Base-by-base conservation (phyloP, 306 rosid species). In the Quercus suber region DNA sequence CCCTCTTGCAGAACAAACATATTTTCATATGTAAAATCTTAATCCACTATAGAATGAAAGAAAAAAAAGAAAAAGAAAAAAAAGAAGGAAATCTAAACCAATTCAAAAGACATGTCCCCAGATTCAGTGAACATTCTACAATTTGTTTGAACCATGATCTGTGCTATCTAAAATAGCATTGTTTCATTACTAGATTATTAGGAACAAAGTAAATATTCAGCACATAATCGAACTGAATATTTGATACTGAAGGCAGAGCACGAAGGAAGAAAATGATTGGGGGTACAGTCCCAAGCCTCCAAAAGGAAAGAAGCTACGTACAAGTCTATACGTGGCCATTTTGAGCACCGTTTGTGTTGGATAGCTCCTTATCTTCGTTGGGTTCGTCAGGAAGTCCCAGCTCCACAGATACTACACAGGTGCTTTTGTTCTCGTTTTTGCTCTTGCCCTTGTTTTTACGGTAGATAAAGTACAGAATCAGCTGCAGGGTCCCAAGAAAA, bases 401-500 rank as follows among this genome's bases (percentile, higher is more conserved):
- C 41, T 92, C 98, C 83, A 90, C 23, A 0, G 84, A 30, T 5
- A 80, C 90, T 17, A 70, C 88, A 13, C 55, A 73, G 23, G 49
- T 82, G 45, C 8, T 82, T 76, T 89, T 82, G 45, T 41, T 82
- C 65, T 82, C 83, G 77, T 61, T 19, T 53, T 82, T 84, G 77
- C 61, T 15, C 45, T 78, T 76, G 19, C 74, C 82, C 45, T 78
- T 78, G 5, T 80, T 76, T 49, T 17, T 78, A 30, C 92, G 92
- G 89, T 89, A 94, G 59, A 92, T 81, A 81, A 86, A 78, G 85
- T 94, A 94, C 86, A 94, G 31, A 49, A 92, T 71, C 52, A 94
- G 84, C 85, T 92, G 97, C 68, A 76, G 18, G 49, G 90, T 43
- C 45, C 97, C 99, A 19, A 94, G 75, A 1, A 70, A 89, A 28